Evolutionary conservation across 2,329 filamentous ascomycete species (phyloP).

Genomic region (Fonsecaea nubica): DNA sequence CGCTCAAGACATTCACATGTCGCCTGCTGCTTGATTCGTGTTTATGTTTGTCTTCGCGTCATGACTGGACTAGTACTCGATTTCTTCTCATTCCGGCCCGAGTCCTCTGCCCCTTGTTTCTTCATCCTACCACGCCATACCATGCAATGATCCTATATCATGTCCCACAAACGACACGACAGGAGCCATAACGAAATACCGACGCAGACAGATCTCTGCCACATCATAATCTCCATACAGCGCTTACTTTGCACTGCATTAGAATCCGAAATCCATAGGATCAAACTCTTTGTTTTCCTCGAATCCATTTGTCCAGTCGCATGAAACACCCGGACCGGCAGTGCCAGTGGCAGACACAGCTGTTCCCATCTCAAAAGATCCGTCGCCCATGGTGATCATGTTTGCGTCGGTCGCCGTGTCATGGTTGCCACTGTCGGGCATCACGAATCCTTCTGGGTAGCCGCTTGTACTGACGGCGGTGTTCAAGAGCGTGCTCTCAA

Average conservation of each 20-base stretch:
- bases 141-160: background rate
- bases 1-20: too few species aligned
- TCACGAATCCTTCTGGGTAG: background rate
- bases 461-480: background rate
- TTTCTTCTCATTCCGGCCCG: too few species aligned
- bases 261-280: background rate
- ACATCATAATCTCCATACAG: background rate
- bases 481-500: background rate
- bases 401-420: background rate
- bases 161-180: background rate
- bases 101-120: too few species aligned
- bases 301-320: background rate
- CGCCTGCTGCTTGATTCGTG: too few species aligned
- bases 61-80: too few species aligned
- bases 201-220: background rate
- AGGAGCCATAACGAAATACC: background rate
- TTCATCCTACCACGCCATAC: too few species aligned
- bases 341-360: background rate
- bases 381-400: background rate
- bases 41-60: too few species aligned
- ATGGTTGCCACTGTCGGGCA: background rate
- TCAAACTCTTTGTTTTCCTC: background rate
- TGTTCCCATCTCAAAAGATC: background rate
- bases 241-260: background rate
- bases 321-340: background rate